These are phyloP conservation scores for Pythium dissotocum DNA, from an alignment of 352 stramenopile genomes.

Conservation along the genomic window DNA sequence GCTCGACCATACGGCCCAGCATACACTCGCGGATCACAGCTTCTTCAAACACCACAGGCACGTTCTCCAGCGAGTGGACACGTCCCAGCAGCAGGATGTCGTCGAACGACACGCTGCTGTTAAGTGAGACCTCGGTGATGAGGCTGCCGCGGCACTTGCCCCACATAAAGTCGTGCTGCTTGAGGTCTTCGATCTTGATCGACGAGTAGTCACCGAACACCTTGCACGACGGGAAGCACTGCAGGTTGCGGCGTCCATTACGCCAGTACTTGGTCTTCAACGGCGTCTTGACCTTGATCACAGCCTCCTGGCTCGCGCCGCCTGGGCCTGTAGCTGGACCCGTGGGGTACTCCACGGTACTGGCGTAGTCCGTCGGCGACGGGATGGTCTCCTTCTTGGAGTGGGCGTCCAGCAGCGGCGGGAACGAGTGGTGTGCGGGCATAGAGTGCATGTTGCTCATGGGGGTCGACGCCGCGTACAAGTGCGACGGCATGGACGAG, in stretches of 20 bases:
- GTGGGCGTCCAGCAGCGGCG: slow-evolving; percentile 49
- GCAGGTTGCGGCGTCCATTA: slow-evolving; percentile 88
- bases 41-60: slow-evolving; percentile 82
- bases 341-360: slow-evolving; percentile 21
- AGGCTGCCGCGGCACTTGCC: slow-evolving; percentile 85
- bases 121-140: slow-evolving; percentile 81
- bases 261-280: slow-evolving; percentile 90
- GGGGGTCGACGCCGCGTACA: slow-evolving; percentile 18
- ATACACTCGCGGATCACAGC: slow-evolving; percentile 84
- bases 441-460: slow-evolving; percentile 27
- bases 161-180: slow-evolving; percentile 91
- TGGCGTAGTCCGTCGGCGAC: slow-evolving; percentile 13
- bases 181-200: slow-evolving; percentile 88
- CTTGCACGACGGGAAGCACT: slow-evolving; percentile 89
- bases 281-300: slow-evolving; percentile 88
- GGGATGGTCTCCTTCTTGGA: slow-evolving; percentile 38
- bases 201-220: slow-evolving; percentile 90
- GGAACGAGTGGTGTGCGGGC: slow-evolving; percentile 53
- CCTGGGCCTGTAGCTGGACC: slow-evolving; percentile 7
- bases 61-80: slow-evolving; percentile 85
- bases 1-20: slow-evolving; percentile 74
- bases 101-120: slow-evolving; percentile 80
- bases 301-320: slow-evolving; percentile 61
- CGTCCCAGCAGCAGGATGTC: slow-evolving; percentile 78
- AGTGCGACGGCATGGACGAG: slow-evolving; percentile 17